These are phyloP conservation scores for Aspergillus aculeatinus DNA, from an alignment of 2,329 filamentous ascomycete species.

Conservation along the genomic window DNA sequence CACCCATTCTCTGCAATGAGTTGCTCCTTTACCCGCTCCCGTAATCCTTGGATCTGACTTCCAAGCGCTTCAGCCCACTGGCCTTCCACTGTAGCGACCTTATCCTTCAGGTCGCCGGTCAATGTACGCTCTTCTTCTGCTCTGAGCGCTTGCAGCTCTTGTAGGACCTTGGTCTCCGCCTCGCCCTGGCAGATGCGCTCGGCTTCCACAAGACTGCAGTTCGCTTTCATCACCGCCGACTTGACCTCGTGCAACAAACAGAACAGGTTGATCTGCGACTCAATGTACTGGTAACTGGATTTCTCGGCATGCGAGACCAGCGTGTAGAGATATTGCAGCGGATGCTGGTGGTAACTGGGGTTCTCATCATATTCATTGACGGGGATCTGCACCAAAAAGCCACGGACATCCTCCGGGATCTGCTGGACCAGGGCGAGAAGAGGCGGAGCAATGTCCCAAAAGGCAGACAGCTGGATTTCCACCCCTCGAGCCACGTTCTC, in stretches of 20 bases:
- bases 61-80: constrained; percentile 90
- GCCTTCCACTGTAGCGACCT: constrained; percentile 83
- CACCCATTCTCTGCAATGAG: constrained; percentile 78
- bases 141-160: constrained; percentile 58
- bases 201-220: constrained; percentile 65
- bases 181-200: constrained; percentile 55
- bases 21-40: constrained; percentile 70
- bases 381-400: constrained; percentile 76
- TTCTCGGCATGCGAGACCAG: constrained; percentile 85
- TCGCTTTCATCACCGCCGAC: constrained; percentile 70
- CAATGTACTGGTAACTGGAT: constrained; percentile 94
- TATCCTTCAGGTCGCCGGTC: constrained; percentile 88
- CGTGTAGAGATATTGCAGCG: constrained; percentile 86
- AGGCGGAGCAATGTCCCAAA: constrained; percentile 95
- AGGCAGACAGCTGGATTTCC: constrained; percentile 86
- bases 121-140: constrained; percentile 67
- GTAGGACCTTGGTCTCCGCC: constrained; percentile 42
- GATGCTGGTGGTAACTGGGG: constrained; percentile 74
- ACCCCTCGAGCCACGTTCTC: constrained; percentile 83
- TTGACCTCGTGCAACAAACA: constrained; percentile 90
- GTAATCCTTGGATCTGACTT: constrained; percentile 69
- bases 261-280: constrained; percentile 85
- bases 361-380: constrained; percentile 79
- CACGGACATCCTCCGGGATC: constrained; percentile 59
- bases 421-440: constrained; percentile 76